Evolutionary conservation across 129 eudicot genomes (phyloP), one percentile per base, ranked within the genome.

Genomic region (Flaveria bidentis): DNA sequence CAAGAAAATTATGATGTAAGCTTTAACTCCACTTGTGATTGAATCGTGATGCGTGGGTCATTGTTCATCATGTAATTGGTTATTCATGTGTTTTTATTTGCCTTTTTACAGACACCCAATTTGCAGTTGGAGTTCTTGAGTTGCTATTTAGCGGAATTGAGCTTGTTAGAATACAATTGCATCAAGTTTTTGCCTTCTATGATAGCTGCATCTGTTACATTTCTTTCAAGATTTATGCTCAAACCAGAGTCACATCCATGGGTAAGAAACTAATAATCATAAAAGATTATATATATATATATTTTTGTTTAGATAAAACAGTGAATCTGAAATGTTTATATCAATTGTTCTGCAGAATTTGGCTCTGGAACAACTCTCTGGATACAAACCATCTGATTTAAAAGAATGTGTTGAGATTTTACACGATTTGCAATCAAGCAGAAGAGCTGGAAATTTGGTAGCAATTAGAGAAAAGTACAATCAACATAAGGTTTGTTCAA

Each of bases 181-280:
- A 74, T 94, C 68, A 83, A 83, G 80, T 88, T 90, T 82, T 58
- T 86, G 82, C 98, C 98, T 47, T 93, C 98, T 42, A 9, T 84
- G 81, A 61, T 90, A 26, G 97, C 99, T 74, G 99, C 99, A 49
- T 85, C 99, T 0, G 96, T 83, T 60, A 69, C 82, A 18, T 94
- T 91, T 82, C 92, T 93, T 4, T 69, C 98, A 46, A 88, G 90
- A 77, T 87, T 86, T 80, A 88, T 83, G 1, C 79, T 87, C 9
- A 75, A 78, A 41, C 90, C 96, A 3, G 79, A 87, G 12, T 69
- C 51, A 52, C 84, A 87, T 76, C 97, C 98, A 23, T 93, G 98
- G 98, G 98, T 93, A 77, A 47, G 78, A 26, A 82, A 4, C 15
- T 2, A 6, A 51, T 6, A 33, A 33, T 33, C 25, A 42, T 60